These are phyloP conservation scores for Xerophyta viscosa DNA, from an alignment of 106 monocot genomes.

Conservation along the genomic window DNA sequence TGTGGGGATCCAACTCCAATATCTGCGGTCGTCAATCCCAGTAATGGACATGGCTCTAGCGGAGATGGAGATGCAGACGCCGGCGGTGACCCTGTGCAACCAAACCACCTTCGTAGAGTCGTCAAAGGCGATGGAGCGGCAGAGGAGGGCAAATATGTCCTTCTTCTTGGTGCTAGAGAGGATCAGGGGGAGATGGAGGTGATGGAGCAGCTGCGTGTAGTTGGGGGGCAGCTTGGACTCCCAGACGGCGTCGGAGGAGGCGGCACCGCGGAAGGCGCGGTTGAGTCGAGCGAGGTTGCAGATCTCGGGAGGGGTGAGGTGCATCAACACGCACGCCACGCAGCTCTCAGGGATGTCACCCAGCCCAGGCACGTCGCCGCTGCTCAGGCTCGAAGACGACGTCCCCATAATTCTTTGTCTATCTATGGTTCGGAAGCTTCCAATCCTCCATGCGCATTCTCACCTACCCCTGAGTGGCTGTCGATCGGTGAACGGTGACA, in stretches of 20 bases:
- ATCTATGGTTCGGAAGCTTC: too few relatives aligned
- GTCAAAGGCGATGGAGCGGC: slow-evolving; percentile 28
- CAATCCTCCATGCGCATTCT: too few relatives aligned
- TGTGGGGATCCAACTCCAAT: slow-evolving; percentile 42
- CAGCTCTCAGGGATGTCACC: slow-evolving; percentile 52
- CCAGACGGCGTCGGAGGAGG: slow-evolving; percentile 44
- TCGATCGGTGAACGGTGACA: too few relatives aligned
- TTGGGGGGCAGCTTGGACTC: slow-evolving; percentile 36
- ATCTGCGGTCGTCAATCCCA: slow-evolving; percentile 41
- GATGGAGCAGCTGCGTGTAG: slow-evolving; percentile 15
- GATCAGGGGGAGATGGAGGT: slow-evolving; percentile 9
- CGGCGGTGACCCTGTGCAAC: slow-evolving; percentile 32
- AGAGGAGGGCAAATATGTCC: slow-evolving; percentile 35
- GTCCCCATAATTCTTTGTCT: too few relatives aligned
- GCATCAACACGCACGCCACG: slow-evolving; percentile 43
- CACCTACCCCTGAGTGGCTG: too few relatives aligned
- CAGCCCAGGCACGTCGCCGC: slow-evolving; percentile 17
- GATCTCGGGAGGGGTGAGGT: slow-evolving; percentile 38
- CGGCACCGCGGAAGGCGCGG: slow-evolving; percentile 48
- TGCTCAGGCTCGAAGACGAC: slow-evolving; percentile 24
- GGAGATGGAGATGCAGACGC: slow-evolving; percentile 34
- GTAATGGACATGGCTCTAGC: slow-evolving; percentile 45
- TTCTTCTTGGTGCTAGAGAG: slow-evolving; percentile 28
- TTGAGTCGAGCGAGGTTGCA: slow-evolving; percentile 47
- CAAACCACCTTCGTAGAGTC: slow-evolving; percentile 33